phyloP scores from a whole-genome alignment of 352 stramenopile species.

The Phytophthora litchii region DNA sequence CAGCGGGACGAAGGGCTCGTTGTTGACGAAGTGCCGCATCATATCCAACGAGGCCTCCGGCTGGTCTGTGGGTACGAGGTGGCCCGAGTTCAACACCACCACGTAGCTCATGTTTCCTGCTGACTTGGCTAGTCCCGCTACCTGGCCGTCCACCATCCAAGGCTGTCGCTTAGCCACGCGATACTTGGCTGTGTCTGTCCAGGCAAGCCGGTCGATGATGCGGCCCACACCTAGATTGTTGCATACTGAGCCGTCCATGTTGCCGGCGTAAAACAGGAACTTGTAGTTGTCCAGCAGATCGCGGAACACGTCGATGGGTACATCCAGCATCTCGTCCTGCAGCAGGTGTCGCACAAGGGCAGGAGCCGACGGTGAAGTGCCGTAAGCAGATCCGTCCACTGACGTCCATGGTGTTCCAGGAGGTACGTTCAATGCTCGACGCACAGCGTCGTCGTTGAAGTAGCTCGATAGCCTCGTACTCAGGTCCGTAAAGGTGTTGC shows the following conservation, averaged over 20 bases:
- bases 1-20: constrained; percentile 43
- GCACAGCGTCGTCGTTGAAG: constrained; percentile 82
- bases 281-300: constrained; percentile 85
- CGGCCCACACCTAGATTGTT: constrained; percentile 81
- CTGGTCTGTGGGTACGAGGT: constrained; percentile 76
- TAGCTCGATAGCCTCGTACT: constrained; percentile 71
- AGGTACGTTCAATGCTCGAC: constrained; percentile 87
- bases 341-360: constrained; percentile 73
- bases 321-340: constrained; percentile 78
- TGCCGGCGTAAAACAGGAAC: constrained; percentile 85
- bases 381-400: constrained; percentile 65
- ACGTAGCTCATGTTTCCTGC: constrained; percentile 85
- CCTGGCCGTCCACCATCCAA: constrained; percentile 64
- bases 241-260: constrained; percentile 84
- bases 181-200: constrained; percentile 71
- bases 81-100: constrained; percentile 80
- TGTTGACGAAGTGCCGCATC: constrained; percentile 78
- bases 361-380: constrained; percentile 54
- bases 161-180: constrained; percentile 57
- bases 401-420: constrained; percentile 67
- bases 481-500: constrained; percentile 63
- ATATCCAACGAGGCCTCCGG: constrained; percentile 77
- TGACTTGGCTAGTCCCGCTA: constrained; percentile 72
- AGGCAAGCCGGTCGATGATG: constrained; percentile 82
- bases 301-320: constrained; percentile 77